These are phyloP conservation scores for Lagenidium sp. DNA, from an alignment of 352 stramenopile genomes.

Conservation along the genomic window DNA sequence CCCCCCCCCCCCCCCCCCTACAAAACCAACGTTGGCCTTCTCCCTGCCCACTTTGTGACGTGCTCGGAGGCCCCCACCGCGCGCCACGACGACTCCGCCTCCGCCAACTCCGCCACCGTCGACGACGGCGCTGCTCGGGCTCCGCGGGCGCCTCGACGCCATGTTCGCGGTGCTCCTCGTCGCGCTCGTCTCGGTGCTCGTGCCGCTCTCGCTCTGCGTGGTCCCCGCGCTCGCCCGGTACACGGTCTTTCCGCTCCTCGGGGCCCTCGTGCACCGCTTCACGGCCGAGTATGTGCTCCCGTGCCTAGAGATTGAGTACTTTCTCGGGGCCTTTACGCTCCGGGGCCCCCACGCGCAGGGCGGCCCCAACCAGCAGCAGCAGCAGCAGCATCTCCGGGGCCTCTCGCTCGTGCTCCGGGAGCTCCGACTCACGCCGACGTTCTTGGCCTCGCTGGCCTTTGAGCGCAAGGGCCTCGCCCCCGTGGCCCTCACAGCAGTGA, in stretches of 20 bases:
- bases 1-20: too few relatives aligned
- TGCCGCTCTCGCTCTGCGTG: conserved; percentile 17
- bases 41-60: too few relatives aligned
- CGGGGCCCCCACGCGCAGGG: conserved; percentile 9
- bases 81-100: too few relatives aligned
- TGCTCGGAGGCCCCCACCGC: too few relatives aligned
- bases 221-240: conserved; percentile 18
- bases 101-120: too few relatives aligned
- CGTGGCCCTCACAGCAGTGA: conserved; percentile 7
- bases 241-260: conserved; percentile 20
- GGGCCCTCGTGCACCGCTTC: conserved; percentile 17
- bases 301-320: conserved; percentile 14
- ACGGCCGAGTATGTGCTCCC: conserved; percentile 16
- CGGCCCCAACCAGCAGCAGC: conserved; percentile 7
- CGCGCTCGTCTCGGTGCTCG: conserved; percentile 13
- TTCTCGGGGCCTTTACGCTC: conserved; percentile 14
- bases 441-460: conserved; percentile 15
- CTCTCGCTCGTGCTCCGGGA: conserved; percentile 12
- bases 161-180: conserved; percentile 14
- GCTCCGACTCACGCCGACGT: conserved; percentile 16
- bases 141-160: too few relatives aligned
- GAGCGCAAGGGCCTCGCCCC: conserved; percentile 14
- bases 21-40: too few relatives aligned
- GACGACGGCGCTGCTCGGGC: too few relatives aligned
- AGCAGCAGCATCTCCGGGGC: conserved; percentile 9